Evolutionary conservation across 345 rosid species (phyloP).

Genomic region (Litchi chinensis): DNA sequence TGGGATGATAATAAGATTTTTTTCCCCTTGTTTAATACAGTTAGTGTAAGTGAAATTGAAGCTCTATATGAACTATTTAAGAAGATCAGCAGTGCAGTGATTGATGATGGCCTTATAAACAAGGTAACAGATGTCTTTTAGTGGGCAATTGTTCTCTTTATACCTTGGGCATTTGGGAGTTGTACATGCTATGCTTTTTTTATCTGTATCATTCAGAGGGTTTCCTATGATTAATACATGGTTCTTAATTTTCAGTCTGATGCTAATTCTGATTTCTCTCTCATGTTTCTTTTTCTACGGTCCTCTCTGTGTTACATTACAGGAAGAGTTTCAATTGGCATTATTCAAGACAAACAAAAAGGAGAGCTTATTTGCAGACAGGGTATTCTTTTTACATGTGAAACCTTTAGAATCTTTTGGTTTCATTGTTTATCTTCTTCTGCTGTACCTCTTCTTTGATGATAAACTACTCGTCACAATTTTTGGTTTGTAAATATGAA

Average conservation of each 20-base stretch:
- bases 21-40: constrained; percentile 43
- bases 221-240: not conserved
- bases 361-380: constrained; percentile 97
- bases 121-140: constrained; percentile 51
- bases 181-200: not conserved
- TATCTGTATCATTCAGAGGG: not conserved
- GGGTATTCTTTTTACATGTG: constrained; percentile 48
- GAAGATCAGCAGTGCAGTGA: constrained; percentile 94
- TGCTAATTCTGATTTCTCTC: not conserved
- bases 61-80: constrained; percentile 91
- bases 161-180: not conserved
- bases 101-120: constrained; percentile 92
- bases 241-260: not conserved
- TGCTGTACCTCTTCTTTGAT: not conserved
- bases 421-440: not conserved
- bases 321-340: constrained; percentile 99
- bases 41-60: constrained; percentile 92
- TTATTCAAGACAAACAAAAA: constrained; percentile 95
- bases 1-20: constrained; percentile 17
- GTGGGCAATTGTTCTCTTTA: not conserved
- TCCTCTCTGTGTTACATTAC: constrained; percentile 4
- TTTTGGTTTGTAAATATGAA: not conserved
- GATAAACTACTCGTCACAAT: not conserved
- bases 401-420: not conserved
- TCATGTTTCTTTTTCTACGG: not conserved